Evolutionary conservation across 768 basidiomycete species (phyloP).

Genomic region (Xanthoconium stramineum): DNA sequence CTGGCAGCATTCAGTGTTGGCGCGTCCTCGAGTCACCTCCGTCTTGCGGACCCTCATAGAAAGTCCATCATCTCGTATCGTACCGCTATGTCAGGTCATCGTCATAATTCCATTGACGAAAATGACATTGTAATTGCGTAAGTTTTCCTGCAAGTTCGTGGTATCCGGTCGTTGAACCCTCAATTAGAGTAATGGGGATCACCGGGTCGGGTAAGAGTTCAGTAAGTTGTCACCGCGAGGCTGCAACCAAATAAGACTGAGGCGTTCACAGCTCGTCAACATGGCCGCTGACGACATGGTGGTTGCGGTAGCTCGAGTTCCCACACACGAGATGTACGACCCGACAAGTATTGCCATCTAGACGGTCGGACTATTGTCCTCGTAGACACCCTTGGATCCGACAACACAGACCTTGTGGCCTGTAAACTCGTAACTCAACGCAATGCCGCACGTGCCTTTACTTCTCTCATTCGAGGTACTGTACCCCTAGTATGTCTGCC

Average conservation of each 20-base stretch:
- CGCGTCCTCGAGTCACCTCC: background rate
- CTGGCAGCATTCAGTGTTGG: background rate
- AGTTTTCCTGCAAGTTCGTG: background rate
- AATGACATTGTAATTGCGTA: conserved; percentile 21
- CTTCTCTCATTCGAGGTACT: too few species aligned
- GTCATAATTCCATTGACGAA: background rate
- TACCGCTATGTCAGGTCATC: background rate
- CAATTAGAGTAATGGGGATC: conserved; percentile 15
- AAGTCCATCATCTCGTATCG: background rate
- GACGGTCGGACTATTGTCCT: conserved; percentile 12
- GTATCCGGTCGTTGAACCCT: background rate
- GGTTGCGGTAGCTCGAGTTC: conserved; percentile 1
- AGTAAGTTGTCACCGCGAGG: conserved; percentile 2
- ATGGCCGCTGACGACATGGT: background rate
- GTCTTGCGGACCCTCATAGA: background rate
- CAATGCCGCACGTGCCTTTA: too few species aligned
- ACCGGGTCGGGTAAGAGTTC: conserved; percentile 19
- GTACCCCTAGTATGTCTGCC: too few species aligned
- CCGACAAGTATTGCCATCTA: conserved; percentile 10
- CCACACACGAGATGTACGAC: conserved; percentile 3
- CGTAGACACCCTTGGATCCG: conserved; percentile 19
- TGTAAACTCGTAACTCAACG: too few species aligned
- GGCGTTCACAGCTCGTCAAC: conserved; percentile 13
- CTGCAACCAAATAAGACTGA: background rate
- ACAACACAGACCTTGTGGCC: conserved; percentile 5